A percentile compares a stretch with the other conserved stretches of the same genome.
Evolutionary conservation across 306 rosid genomes (phyloP).

Genomic region (Bauhinia variegata): DNA sequence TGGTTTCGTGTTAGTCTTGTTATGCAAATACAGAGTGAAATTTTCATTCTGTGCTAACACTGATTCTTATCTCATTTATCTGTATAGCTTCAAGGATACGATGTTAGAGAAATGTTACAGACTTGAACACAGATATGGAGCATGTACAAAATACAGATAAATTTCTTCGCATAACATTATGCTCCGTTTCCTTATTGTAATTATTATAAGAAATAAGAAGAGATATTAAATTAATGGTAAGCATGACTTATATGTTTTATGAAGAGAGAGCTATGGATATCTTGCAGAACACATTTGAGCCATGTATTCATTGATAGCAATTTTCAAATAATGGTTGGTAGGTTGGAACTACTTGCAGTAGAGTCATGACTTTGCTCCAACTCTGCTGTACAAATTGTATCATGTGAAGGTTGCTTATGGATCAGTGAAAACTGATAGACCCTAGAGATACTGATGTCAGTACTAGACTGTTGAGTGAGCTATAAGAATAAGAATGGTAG

Average conservation of each 20-base stretch:
- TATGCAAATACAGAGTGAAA: background rate
- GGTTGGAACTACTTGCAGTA: background rate
- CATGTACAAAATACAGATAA: constrained; percentile 28
- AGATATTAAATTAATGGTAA: background rate
- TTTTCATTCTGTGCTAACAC: constrained; percentile 29
- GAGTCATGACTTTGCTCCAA: background rate
- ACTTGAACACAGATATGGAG: constrained; percentile 38
- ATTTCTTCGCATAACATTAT: constrained; percentile 7
- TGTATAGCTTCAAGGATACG: constrained; percentile 87
- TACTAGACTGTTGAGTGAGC: too few species aligned
- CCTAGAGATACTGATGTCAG: constrained; percentile 16
- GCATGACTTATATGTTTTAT: background rate
- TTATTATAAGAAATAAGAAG: too few species aligned
- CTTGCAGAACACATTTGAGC: constrained; percentile 2
- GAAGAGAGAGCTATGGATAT: background rate
- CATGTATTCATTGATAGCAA: background rate
- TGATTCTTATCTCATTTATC: constrained; percentile 27
- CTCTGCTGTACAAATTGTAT: too few species aligned
- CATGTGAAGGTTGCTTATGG: constrained; percentile 29
- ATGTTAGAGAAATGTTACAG: constrained; percentile 94
- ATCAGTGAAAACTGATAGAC: constrained; percentile 5
- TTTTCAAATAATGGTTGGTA: background rate
- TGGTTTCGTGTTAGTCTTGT: background rate
- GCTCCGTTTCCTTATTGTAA: constrained; percentile 27
- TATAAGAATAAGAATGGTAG: too few species aligned